These are phyloP conservation scores for Colletotrichum sp. DNA, from an alignment of 2,329 filamentous ascomycete species.

Conservation along the genomic window DNA sequence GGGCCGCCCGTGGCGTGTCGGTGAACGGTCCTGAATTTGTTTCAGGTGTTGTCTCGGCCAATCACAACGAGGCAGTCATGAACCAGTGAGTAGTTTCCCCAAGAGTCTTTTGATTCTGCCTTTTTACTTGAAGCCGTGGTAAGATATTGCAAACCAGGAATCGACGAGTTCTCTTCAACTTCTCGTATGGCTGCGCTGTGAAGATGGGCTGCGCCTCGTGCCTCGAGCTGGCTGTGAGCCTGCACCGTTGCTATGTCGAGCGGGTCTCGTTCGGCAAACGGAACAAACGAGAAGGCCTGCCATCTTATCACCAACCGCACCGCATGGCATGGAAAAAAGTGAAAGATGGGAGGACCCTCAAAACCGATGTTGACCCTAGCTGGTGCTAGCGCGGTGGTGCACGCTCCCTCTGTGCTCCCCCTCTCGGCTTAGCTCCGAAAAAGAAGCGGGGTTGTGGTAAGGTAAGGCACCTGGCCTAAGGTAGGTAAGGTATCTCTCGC, in stretches of 20 bases:
- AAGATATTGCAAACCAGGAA: not conserved
- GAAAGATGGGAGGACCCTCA: not conserved
- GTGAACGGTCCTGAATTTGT: conserved; percentile 24
- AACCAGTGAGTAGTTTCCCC: not conserved
- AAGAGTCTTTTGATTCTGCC: not conserved
- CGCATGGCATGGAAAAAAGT: not conserved
- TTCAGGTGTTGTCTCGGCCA: conserved; percentile 19
- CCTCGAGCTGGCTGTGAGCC: not conserved
- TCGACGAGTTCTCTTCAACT: not conserved
- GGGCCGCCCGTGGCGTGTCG: conserved; percentile 11
- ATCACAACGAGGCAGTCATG: not conserved
- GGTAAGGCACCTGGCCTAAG: too few relatives aligned
- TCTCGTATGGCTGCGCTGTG: not conserved
- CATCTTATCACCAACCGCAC: not conserved
- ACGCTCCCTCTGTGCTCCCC: not conserved
- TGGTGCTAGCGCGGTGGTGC: not conserved
- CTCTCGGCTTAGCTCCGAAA: not conserved
- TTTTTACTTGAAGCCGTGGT: not conserved
- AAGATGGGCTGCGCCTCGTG: not conserved
- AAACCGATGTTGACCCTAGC: not conserved
- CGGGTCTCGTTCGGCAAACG: not conserved
- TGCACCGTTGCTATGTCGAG: not conserved
- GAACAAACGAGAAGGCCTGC: too few relatives aligned
- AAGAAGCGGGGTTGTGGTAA: not conserved
- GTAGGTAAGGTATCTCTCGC: too few relatives aligned